Evolutionary conservation across 2,329 filamentous ascomycete genomes (phyloP), one percentile per base, ranked within the genome.

Genomic region (Atkinsonella hypoxylon): DNA sequence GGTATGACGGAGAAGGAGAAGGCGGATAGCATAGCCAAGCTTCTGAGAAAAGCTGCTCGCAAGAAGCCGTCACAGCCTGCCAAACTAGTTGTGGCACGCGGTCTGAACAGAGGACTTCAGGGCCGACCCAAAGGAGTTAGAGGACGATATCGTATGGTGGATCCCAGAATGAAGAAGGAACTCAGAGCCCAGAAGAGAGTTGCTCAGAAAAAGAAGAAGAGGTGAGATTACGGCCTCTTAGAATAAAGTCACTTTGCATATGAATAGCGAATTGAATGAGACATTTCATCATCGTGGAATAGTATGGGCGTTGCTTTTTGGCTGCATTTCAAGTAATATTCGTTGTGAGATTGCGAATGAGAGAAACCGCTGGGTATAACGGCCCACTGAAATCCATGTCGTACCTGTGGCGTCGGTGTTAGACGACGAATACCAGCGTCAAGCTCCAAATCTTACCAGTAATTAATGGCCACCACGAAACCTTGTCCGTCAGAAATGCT

Each of bases 141-240:
- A 79, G 91, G 91, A 38, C 84, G 88, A 58, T 98, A 98, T 68
- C 95, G 95, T 76, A 95, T 98, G 76, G 91, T 98, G 50, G 91
- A 97, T 70, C 74, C 87, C 13, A 79, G 93, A 59, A 81, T 96
- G 82, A 96, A 96, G 81, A 97, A 96, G 82, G 93, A 97, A 74
- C 78, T 93, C 50, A 75, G 89, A 64, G 89, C 86, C 2, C 77
- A 91, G 68, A 95, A 95, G 81, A 79, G 90, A 61, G 64, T 77
- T 53, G 64, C 72, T 26, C 89, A 94, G 75, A 87, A 82, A 70
- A 83, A 82, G 71, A 83, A 79, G 73, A 57, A 56, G 45, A 51
- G 52, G 52, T 55, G 50, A 53, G 18, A n/a, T 36, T 18, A 20
- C 32, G 32, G 30, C 17, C 22, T 9, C 18, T 30, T 30, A 13